Base-by-base conservation (phyloP, 225 moss, liverwort and hornwort genomes). In the Sphagnum tenellum region DNA sequence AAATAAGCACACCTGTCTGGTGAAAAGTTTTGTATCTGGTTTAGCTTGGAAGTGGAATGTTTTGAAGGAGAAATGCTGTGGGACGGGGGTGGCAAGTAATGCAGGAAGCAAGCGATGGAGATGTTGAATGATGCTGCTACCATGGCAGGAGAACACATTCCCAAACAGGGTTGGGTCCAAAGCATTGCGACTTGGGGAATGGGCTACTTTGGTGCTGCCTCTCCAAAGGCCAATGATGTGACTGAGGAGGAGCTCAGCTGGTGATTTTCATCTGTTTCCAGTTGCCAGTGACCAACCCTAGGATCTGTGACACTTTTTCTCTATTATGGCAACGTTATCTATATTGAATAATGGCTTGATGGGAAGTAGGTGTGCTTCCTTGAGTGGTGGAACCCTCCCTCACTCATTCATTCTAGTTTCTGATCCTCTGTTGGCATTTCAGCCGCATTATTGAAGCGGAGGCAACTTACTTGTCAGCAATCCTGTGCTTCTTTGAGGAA, bases 371-470 rank as follows among this genome's bases (percentile, higher is more conserved):
- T 29, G 29, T 29, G 29, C 29, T 29, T 29, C 29, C 0, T 29
- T 29, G 29, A 29, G 29, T 29, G 29, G 29, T 29, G 29, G 29
- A 29, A 29, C 29, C 29, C 29, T 29, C 0, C 29, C 29, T 29
- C 29, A 1, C 29, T 29, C 29, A 29, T 29, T 29, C 29, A 29
- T 29, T 29, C 29, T 29, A 29, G 29, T 29, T 29, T 29, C 29
- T 62, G 46, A 11, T 6, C 50, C 60, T n/a, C 44, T 29, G 29
- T 62, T 49, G 75, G 57, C 53, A 68, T 60, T 63, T 12, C 89
- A 95, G 94, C 72, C 91, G 94, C 64, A 95, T 95, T 61, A 91
- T 95, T 65, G 89, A 95, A 87, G 94, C 94, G 0, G 94, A 95
- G 70, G 81, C 94, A 45, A 91, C 94, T 45, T 95, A 71, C 71